Evolutionary conservation across 2,329 filamentous ascomycete genomes (phyloP), one percentile per base, ranked within the genome.

Genomic region (Penicillium sp.): DNA sequence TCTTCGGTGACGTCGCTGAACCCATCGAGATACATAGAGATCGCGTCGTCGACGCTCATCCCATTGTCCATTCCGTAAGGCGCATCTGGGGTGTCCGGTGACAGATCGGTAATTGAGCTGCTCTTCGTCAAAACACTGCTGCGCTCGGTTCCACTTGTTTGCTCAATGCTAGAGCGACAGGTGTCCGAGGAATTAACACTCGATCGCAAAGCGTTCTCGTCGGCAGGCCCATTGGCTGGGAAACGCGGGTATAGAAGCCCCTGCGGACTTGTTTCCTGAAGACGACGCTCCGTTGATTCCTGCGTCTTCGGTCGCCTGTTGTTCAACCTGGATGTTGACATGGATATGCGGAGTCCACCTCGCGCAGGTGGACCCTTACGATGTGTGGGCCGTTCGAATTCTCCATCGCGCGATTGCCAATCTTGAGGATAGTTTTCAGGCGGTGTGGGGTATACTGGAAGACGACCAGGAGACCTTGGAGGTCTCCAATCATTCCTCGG

Each of bases 111-210:
- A 45, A 84, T 77, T 1, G 87, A 90, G 73, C 87, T 95, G 52
- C 83, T 82, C 59, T 88, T 89, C 3, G 89, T 93, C 56, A 86
- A 68, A 41, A 93, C 78, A 64, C 90, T 95, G 67, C 88, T 95
- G 53, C 88, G 80, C 64, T 92, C 88, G 1, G 89, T 95, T n/a
- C 80, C 79, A 54, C 79, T 80, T 6, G 74, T 64, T 36, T 80
- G 79, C 42, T 80, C 70, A 34, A 77, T 70, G 61, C 80, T 84
- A 13, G 81, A 84, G 46, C 76, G 76, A 3, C 75, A 80, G 3
- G 82, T 86, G 64, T 81, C 70, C 22, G 75, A 78, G 3, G 82
- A 86, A 46, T 81, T 77, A 55, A 80, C 77, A 54, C 82, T 85
- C 12, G 79, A 76, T 19, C 82, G 75, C 19, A 78, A 66, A 5